Evolutionary conservation across 2,329 filamentous ascomycete species (phyloP).

Genomic region (Neoascochyta sp.): DNA sequence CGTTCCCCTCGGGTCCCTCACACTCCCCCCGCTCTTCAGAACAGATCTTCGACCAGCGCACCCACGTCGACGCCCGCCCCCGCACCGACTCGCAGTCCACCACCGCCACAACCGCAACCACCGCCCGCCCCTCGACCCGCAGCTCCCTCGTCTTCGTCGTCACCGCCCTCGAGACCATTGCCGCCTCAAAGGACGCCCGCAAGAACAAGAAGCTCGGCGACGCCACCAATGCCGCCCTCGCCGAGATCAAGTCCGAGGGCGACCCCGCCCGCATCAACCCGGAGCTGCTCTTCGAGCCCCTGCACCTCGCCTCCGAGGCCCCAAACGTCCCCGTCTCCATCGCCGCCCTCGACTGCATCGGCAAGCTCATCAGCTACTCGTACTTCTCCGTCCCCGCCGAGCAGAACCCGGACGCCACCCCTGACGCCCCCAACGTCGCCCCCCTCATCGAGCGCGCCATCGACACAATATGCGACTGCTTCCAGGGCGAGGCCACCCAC

Average conservation of each 20-base stretch:
- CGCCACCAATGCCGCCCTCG: constrained; percentile 73
- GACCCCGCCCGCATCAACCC: constrained; percentile 81
- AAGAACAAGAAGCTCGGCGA: constrained; percentile 82
- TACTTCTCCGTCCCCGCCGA: constrained; percentile 77
- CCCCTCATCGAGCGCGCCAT: constrained; percentile 96
- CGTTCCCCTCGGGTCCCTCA: constrained; percentile 14
- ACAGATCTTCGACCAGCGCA: constrained; percentile 35
- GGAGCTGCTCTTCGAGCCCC: constrained; percentile 83
- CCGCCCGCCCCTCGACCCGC: constrained; percentile 61
- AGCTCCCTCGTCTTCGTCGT: constrained; percentile 96
- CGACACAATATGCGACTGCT: constrained; percentile 98
- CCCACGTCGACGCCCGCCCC: constrained; percentile 34
- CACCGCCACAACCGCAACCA: constrained; percentile 42
- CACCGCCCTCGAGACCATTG: constrained; percentile 87
- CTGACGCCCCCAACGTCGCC: constrained; percentile 43
- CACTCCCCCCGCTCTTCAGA: constrained; percentile 33
- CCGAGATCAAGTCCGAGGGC: constrained; percentile 74
- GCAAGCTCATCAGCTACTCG: constrained; percentile 97
- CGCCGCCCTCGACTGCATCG: constrained; percentile 92
- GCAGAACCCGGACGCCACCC: constrained; percentile 35
- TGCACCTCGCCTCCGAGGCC: constrained; percentile 85
- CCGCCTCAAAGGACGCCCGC: constrained; percentile 83
- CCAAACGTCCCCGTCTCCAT: constrained; percentile 82
- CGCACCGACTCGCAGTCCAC: constrained; percentile 62
- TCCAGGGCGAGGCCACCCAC: constrained; percentile 91